These are phyloP conservation scores for Colletotrichum musae DNA, from an alignment of 2,329 filamentous ascomycete genomes.

Conservation along the genomic window DNA sequence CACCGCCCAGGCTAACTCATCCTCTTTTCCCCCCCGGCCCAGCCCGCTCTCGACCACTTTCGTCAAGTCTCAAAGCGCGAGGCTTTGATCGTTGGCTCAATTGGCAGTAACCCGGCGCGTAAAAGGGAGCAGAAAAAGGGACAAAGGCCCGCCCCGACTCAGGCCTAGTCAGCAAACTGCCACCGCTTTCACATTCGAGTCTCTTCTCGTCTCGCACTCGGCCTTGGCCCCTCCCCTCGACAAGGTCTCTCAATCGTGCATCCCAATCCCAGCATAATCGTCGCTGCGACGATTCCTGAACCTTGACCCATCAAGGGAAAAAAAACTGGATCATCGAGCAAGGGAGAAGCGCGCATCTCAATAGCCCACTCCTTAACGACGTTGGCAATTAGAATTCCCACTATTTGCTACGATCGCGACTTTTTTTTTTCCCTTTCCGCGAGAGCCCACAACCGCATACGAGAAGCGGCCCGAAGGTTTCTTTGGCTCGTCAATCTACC, in stretches of 20 bases:
- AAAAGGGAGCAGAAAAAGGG: conserved; percentile 15
- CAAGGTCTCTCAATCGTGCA: conserved; percentile 16
- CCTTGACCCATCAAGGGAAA: conserved; percentile 28
- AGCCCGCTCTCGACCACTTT: conserved; percentile 41
- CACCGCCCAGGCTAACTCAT: conserved; percentile 30
- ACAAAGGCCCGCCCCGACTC: conserved; percentile 31
- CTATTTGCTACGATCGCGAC: conserved; percentile 8
- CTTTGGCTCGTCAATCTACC: neutral
- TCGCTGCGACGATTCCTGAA: conserved; percentile 31
- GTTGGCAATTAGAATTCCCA: conserved; percentile 27
- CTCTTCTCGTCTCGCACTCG: neutral
- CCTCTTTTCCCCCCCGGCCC: neutral
- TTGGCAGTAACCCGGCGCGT: conserved; percentile 12
- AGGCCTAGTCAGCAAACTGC: conserved; percentile 9
- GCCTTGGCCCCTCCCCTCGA: conserved; percentile 15
- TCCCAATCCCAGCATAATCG: conserved; percentile 4
- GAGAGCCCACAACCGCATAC: conserved; percentile 5
- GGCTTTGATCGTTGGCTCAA: conserved; percentile 24
- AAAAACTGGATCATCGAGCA: conserved; percentile 37
- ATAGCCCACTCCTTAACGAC: conserved; percentile 28
- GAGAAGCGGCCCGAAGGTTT: conserved; percentile 5
- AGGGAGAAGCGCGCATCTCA: conserved; percentile 39
- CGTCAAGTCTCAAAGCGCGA: conserved; percentile 38
- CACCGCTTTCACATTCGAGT: neutral
- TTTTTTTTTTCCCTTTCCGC: neutral